Base-by-base conservation (phyloP, 805 yeast species). In the Millerago galiae region DNA sequence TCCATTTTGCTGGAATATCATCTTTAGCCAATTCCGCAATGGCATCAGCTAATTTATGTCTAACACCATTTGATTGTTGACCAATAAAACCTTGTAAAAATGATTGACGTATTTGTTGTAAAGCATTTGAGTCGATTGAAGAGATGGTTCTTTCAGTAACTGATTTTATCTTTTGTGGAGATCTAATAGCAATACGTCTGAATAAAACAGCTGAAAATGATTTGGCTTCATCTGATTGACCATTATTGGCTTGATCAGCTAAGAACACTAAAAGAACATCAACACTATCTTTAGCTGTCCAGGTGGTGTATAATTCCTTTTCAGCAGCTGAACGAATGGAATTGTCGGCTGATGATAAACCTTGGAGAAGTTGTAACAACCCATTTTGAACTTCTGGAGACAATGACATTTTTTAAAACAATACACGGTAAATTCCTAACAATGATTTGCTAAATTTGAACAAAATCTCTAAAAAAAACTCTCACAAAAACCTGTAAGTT, bases 41-140 rank as follows among this genome's bases (percentile, higher is more conserved):
- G 8, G 95, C 95, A 68, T 93, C 99, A 2, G 96, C 81, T 38
- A 93, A 68, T 59, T 91, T 93, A 62, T 91, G 96, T 59, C 97
- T 80, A 27, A 88, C 88, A 48, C 76, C 77, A 47, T 77, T 78
- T n/a, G 83, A 67, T 59, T 82, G 87, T 46, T 72, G 81, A 10
- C 78, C 60, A 3, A 76, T 59, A 54, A 91, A 87, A 13, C 96
- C 98, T 45, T 74, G 74, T 50, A 90, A 69, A 31, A 91, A 72
- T 17, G 77, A 69, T 14, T 67, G 52, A 50, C 95, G 77, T 40
- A 91, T 77, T 55, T 82, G 83, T 31, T 56, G 61, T 45, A 77
- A 71, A 3, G 81, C 82, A 7, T 70, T 74, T 27, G 72, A 74
- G 39, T 79, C 68, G 21, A 89, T 67, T 35, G 75, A 75, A 27